Percentiles rank a stretch among this genome's conserved stretches.
Conservation (phyloP, 2,329 filamentous ascomycete species). For the Nothophaeocryptopus gaeumannii region DNA sequence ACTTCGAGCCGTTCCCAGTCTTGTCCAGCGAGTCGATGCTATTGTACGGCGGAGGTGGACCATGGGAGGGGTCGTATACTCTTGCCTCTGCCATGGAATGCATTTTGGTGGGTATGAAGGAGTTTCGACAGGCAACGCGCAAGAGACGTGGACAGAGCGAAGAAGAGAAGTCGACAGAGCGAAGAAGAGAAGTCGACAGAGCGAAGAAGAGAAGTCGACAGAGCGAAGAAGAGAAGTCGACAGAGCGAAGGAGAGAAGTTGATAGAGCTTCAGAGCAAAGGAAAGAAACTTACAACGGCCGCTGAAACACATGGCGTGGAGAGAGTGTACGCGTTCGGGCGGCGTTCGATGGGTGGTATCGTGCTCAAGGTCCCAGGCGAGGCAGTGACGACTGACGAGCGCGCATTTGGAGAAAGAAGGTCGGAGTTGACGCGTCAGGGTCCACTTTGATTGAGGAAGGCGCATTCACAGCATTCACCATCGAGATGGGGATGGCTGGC, state of each 20-base stretch:
- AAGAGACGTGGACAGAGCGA: neutral
- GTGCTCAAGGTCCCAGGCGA: neutral
- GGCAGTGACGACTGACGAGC: neutral
- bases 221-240: no score
- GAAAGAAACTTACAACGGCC: neutral
- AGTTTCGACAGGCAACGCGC: no score
- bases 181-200: neutral
- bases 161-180: neutral
- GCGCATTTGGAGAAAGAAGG: neutral
- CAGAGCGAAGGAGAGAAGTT: no score
- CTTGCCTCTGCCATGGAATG: no score
- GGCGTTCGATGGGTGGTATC: neutral
- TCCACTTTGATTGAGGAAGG: neutral
- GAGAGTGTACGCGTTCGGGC: constrained; percentile 2
- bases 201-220: no score
- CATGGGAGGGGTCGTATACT: constrained; percentile 1
- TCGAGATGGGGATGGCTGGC: no score
- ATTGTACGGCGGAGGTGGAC: constrained; percentile 14
- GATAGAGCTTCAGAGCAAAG: no score
- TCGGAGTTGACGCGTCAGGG: constrained; percentile 3
- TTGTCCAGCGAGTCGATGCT: constrained; percentile 14
- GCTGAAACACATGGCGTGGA: constrained; percentile 1
- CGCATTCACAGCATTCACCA: no score
- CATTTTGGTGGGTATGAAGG: neutral
- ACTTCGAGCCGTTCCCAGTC: constrained; percentile 21